Evolutionary conservation across 305 asterid genomes (phyloP), one percentile per base, ranked within the genome.

Genomic region (Lippia alba): DNA sequence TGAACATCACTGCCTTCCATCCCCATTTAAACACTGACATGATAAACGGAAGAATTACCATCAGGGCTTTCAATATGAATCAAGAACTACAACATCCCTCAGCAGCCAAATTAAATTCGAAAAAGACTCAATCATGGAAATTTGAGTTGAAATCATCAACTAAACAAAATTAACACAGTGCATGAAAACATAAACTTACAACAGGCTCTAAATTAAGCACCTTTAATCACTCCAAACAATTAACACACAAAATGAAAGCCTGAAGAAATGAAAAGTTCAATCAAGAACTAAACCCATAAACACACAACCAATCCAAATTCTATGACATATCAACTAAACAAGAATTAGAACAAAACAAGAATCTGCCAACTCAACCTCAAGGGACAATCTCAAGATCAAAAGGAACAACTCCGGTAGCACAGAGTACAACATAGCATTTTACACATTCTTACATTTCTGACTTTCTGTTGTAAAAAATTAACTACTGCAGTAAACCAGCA

Each of bases 1-100:
- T 85, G 85, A 75, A 78, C 69, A 65, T 80, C 86, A 17, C 71
- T 72, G 76, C 82, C 87, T 77, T 90, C 92, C 80, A 83, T 67
- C 75, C 80, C 88, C 92, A 88, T 86, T 24, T 24, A 24, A 69
- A 40, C 69, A 50, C 91, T 83, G 83, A 69, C 33, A 75, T 46
- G 57, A 66, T 5, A 56, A 19, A 53, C 3, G 61, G 24, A 60
- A 66, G 9, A 18, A 19, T 53, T 61, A 45, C 32, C 15, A 5
- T 74, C 34, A 59, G 56, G 57, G 50, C 64, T 5, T 55, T 56
- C 56, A 24, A 32, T 14, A 60, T 45, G 33, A 68, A 53, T 36
- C 34, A 50, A 50, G 61, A 19, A 20, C 67, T 60, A 56, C 15
- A 55, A 63, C 40, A 18, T 44, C 32, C 61, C 56, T 19, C 9